Base-by-base conservation (phyloP, 441 rosid species). In the Erysimum pusillum region DNA sequence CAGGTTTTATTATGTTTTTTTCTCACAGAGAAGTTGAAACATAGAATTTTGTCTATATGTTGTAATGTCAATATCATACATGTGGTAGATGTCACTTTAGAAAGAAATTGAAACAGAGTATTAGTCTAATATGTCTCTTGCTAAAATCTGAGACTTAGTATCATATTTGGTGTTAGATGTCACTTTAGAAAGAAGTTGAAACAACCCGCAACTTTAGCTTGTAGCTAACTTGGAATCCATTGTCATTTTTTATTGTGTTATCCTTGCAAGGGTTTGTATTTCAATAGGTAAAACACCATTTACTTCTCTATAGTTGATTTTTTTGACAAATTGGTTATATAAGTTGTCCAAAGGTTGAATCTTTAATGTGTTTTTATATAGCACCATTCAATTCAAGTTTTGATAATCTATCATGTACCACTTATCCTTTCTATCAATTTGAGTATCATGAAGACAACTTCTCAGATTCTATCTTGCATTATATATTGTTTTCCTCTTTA, bases 231-330 rank as follows among this genome's bases (percentile, higher is more conserved):
- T n/a, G 5, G 39, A 13, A 12, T 31, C 51, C 17, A 34, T 45
- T 5, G 7, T 17, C 39, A 52, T 14, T 32, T 15, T 52, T 2
- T 28, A 45, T 41, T 62, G 25, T 15, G 9, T 25, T 22, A n/a
- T n/a, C n/a, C n/a, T n/a, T 42, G 69, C 20, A 28, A 51, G 18
- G 22, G 32, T 6, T 65, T 45, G 34, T 34, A 34, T 54, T 74
- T 22, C 61, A 13, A 9, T 57, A 20, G 25, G 15, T 2, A 18
- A 54, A 57, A 13, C 17, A 5, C 11, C 2, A 4, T 20, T 72
- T 32, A 7, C 32, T 28, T 72, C 2, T 17, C 42, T 49, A 1
- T n/a, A 9, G n/a, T 15, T 6, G 59, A 45, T 20, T 56, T 20
- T 22, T 20, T 12, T 6, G 0, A 18, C 15, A 18, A 10, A 4